Base-by-base conservation (phyloP, 1,284 basidiomycete genomes). In the Ganoderma resinaceum region DNA sequence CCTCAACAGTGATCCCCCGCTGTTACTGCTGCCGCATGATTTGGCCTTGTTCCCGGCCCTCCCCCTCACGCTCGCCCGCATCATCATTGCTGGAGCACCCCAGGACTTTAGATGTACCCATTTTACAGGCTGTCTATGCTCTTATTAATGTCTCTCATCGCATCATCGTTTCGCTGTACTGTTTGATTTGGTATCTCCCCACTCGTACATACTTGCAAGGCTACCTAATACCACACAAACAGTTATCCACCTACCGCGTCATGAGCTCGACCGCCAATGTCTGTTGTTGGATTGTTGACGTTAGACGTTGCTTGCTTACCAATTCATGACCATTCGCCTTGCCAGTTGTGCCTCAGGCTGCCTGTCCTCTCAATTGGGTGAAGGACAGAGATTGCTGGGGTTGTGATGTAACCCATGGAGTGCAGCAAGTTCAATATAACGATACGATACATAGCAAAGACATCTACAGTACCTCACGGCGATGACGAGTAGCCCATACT, bases 21-120 rank as follows among this genome's bases (percentile, higher is more conserved):
- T 26, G 63, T 42, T 52, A 14, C 37, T 26, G 23, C 31, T 29
- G 66, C 62, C 23, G 58, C 23, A 60, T 42, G 37, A 40, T 16
- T 14, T 23, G 23, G 33, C 23, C 37, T 37, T 23, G 35, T 37
- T 20, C 35, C 35, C 53, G 53, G 53, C 31, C 55, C 33, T 40
- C 58, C 6, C n/a, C 35, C 37, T n/a, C 58, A 60, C 23, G 14
- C 11, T 55, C 31, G 52, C 52, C 52, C 23, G 11, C 46, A 4
- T 12, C 46, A 11, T 33, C 52, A 29, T 60, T 62, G 37, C 58
- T 38, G 37, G 58, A 60, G 58, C 37, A 40, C 37, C 7, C 59
- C 65, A 64, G 77, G 76, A 76, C 70, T 62, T 42, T 76, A 76
- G 75, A 76, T 78, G 75, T 77, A 77, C 68, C 67, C 71, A 68